Conservation (phyloP, 2,329 filamentous ascomycete species). For the Sclerotinia nivalis region DNA sequence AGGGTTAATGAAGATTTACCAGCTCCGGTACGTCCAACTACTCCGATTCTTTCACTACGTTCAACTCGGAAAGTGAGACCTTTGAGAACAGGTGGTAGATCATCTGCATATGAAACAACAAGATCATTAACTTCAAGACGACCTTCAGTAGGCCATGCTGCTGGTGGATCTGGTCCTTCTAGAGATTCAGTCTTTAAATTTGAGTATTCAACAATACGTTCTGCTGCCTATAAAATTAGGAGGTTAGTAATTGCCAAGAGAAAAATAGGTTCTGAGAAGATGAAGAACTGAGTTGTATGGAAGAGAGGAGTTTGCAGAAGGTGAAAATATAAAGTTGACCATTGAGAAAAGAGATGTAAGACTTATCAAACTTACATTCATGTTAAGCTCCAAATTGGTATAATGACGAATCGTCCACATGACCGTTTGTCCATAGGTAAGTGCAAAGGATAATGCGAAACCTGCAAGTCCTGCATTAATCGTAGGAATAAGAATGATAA, state of each 20-base stretch:
- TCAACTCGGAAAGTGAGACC: slow-evolving; percentile 67
- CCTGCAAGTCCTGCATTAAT: slow-evolving; percentile 73
- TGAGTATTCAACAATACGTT: slow-evolving; percentile 74
- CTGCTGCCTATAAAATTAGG: slow-evolving; percentile 46
- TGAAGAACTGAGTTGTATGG: not conserved
- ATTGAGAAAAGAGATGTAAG: not conserved
- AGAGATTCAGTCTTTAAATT: slow-evolving; percentile 67
- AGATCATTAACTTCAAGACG: slow-evolving; percentile 72
- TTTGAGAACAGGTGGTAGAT: slow-evolving; percentile 69
- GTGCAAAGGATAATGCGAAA: slow-evolving; percentile 72
- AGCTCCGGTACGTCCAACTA: slow-evolving; percentile 75
- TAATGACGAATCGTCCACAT: slow-evolving; percentile 68
- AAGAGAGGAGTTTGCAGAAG: not conserved
- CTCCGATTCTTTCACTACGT: slow-evolving; percentile 69
- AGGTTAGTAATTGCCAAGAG: not conserved
- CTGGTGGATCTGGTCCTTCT: slow-evolving; percentile 60
- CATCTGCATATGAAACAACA: slow-evolving; percentile 69
- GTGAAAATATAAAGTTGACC: not conserved
- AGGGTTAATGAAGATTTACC: slow-evolving; percentile 77
- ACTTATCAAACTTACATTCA: slow-evolving; percentile 57
- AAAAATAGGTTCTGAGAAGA: not conserved
- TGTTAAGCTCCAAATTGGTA: slow-evolving; percentile 71
- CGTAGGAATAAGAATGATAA: slow-evolving; percentile 60
- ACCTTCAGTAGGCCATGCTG: slow-evolving; percentile 75
- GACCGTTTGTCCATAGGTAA: slow-evolving; percentile 66